phyloP scores from a whole-genome alignment of 345 rosid genomes.

The Heritiera fomes region DNA sequence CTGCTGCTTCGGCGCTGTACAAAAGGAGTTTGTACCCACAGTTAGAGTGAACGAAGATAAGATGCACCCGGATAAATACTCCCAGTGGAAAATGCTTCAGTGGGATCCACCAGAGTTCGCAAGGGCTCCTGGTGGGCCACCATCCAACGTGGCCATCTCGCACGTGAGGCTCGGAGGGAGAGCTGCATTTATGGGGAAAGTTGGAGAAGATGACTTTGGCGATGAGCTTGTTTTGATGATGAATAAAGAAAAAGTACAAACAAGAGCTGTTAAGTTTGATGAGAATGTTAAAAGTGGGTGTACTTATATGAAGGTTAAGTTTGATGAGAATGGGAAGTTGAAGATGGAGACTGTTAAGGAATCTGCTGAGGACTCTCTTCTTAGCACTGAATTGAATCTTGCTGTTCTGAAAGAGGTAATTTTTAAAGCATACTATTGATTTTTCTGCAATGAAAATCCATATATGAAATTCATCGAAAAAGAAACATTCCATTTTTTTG shows the following conservation, averaged over 20 bases:
- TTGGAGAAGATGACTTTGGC: constrained; percentile 73
- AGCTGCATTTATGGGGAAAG: constrained; percentile 94
- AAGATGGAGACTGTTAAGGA: constrained; percentile 63
- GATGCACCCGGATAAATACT: constrained; percentile 86
- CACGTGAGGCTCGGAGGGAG: constrained; percentile 87
- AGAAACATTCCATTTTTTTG: no score
- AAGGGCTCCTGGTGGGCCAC: constrained; percentile 84
- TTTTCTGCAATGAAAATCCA: neutral
- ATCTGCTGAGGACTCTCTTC: constrained; percentile 78
- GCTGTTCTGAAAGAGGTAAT: constrained; percentile 86
- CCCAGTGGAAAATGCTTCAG: constrained; percentile 91
- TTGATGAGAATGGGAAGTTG: constrained; percentile 75
- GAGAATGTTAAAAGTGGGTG: constrained; percentile 61
- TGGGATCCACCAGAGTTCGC: constrained; percentile 94
- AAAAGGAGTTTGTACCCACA: constrained; percentile 79
- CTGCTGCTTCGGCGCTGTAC: constrained; percentile 87
- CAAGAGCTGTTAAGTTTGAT: constrained; percentile 73
- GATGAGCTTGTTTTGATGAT: constrained; percentile 69
- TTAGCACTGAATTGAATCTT: constrained; percentile 63
- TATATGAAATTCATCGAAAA: neutral
- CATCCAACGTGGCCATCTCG: constrained; percentile 81
- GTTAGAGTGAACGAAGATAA: constrained; percentile 75
- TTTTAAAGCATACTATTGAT: neutral
- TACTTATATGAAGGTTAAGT: constrained; percentile 58
- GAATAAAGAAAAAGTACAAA: constrained; percentile 89